Conservation (phyloP, 2,329 filamentous ascomycete species). For the Arthrobotrys megalospora region DNA sequence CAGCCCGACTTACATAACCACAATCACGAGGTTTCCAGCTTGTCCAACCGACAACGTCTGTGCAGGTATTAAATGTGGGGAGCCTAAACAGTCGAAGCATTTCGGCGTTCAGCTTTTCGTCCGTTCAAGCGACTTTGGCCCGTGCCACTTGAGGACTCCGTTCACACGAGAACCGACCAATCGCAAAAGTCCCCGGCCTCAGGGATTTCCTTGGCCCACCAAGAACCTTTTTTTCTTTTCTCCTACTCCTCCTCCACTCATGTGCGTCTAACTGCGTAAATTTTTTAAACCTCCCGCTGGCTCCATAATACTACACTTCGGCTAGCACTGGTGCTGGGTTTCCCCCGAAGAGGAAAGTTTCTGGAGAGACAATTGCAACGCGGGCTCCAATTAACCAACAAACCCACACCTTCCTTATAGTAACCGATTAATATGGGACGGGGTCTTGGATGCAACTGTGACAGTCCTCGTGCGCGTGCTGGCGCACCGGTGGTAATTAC, state of each 20-base stretch:
- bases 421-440: conserved; percentile 1
- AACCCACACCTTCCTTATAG: conserved; percentile 14
- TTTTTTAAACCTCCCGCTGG: conserved; percentile 38
- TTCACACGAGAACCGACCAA: conserved; percentile 1
- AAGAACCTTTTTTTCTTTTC: no score
- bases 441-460: background rate
- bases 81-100: conserved; percentile 1
- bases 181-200: conserved; percentile 50
- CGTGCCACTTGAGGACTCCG: conserved; percentile 1
- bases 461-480: background rate
- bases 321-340: conserved; percentile 1
- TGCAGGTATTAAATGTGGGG: conserved; percentile 7
- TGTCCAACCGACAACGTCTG: background rate
- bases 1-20: conserved; percentile 21
- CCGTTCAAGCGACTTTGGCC: background rate
- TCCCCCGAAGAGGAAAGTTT: conserved; percentile 41
- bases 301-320: conserved; percentile 7
- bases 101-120: conserved; percentile 33
- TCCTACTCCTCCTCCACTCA: no score
- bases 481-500: no score
- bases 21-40: conserved; percentile 8
- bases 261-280: conserved; percentile 30
- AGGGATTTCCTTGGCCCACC: background rate
- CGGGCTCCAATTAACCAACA: background rate
- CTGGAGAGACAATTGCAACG: conserved; percentile 44